Conservation (phyloP, 192 early-diverging fungal genomes). For the Umbelopsis isabellina region DNA sequence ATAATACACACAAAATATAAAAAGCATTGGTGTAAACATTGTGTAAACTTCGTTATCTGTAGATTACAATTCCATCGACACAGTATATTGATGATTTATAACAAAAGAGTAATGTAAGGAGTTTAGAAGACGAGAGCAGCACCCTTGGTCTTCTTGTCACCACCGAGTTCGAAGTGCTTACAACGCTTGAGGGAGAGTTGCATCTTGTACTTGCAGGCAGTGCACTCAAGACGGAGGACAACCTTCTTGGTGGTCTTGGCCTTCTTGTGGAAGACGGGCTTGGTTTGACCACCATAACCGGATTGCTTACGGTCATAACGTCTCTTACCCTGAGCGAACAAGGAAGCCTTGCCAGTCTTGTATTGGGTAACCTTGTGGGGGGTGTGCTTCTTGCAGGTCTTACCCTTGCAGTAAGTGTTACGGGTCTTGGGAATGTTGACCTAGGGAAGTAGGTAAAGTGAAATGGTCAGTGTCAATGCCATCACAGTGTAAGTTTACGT, state of each 20-base stretch:
- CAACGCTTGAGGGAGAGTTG: constrained; percentile 98
- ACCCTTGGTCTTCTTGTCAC: constrained; percentile 96
- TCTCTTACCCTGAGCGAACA: constrained; percentile 95
- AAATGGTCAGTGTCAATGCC: neutral
- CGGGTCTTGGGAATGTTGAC: constrained; percentile 99
- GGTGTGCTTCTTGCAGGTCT: constrained; percentile 98
- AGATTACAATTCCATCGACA: constrained; percentile 20
- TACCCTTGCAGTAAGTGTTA: constrained; percentile 99
- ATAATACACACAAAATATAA: no score
- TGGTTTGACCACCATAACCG: constrained; percentile 99
- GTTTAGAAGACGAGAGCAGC: constrained; percentile 87
- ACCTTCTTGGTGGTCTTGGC: constrained; percentile 99
- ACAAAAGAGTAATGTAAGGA: constrained; percentile 24
- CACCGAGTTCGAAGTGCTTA: constrained; percentile 99
- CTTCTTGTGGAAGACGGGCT: constrained; percentile 99
- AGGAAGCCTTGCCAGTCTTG: constrained; percentile 99
- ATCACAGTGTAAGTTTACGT: no score
- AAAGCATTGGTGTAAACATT: no score
- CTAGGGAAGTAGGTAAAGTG: constrained; percentile 40
- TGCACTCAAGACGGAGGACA: constrained; percentile 98
- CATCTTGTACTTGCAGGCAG: constrained; percentile 97
- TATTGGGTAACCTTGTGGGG: constrained; percentile 99
- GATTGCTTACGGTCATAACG: constrained; percentile 81
- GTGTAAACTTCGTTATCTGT: no score
- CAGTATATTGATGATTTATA: constrained; percentile 19